These are phyloP conservation scores for Talaromyces thailandensis DNA, from an alignment of 495 filamentous ascomycete species.

Conservation along the genomic window DNA sequence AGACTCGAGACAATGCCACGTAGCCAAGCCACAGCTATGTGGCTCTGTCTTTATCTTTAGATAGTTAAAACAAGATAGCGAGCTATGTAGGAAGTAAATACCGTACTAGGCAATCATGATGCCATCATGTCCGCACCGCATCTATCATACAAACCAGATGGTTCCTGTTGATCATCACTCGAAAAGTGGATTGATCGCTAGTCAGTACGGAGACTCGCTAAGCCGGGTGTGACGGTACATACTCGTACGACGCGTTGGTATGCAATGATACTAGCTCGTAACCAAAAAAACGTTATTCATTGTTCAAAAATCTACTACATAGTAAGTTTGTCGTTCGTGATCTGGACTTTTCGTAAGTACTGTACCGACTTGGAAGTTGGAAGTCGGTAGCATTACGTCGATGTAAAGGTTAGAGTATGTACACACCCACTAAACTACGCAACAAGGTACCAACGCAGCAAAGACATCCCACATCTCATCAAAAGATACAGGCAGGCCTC, in stretches of 20 bases:
- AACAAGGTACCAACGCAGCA: neutral
- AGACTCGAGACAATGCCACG: neutral
- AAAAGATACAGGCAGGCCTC: neutral
- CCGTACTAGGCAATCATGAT: neutral
- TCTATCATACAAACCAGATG: neutral
- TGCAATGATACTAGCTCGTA: neutral
- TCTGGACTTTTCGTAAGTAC: neutral
- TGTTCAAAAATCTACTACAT: neutral
- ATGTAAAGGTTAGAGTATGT: neutral
- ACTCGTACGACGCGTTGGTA: neutral
- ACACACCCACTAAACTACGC: neutral
- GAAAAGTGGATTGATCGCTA: neutral
- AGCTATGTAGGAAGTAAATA: neutral
- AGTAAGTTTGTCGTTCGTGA: neutral
- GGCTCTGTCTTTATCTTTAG: neutral
- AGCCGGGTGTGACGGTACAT: neutral
- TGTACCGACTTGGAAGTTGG: neutral
- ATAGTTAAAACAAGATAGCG: neutral
- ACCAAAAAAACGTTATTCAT: neutral
- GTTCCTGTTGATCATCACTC: constrained; percentile 1
- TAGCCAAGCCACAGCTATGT: neutral
- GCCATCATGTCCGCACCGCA: neutral
- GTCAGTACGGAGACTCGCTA: neutral
- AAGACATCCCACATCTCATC: neutral
- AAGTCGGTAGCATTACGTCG: neutral